These are phyloP conservation scores for Podosphaera xanthii DNA, from an alignment of 2,329 filamentous ascomycete species.

Conservation along the genomic window DNA sequence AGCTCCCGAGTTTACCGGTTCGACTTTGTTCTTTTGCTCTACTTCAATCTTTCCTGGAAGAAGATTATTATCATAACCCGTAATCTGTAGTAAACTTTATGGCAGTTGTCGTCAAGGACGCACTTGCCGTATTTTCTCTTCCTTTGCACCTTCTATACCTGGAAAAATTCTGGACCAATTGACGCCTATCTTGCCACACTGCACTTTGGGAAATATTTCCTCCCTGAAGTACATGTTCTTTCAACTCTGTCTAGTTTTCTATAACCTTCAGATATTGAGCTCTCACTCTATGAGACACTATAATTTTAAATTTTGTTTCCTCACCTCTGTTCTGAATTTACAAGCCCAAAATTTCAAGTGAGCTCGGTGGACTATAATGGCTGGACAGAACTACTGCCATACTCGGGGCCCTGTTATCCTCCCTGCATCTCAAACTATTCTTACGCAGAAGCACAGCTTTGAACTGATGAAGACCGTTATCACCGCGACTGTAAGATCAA, in stretches of 20 bases:
- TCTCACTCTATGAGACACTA: not conserved
- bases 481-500: constrained; percentile 2
- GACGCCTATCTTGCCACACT: not conserved
- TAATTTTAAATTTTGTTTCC: not conserved
- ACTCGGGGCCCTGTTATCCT: not conserved
- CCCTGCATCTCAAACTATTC: constrained; percentile 1
- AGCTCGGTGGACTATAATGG: not conserved
- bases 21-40: too few species aligned
- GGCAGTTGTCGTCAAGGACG: not conserved
- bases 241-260: not conserved
- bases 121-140: not conserved
- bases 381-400: not conserved
- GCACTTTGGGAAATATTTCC: not conserved
- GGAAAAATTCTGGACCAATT: not conserved
- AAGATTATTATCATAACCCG: too few species aligned
- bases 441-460: constrained; percentile 4
- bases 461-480: constrained; percentile 4
- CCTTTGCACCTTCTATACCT: not conserved
- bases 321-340: not conserved
- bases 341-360: not conserved
- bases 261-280: not conserved
- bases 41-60: too few species aligned
- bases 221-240: not conserved
- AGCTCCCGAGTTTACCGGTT: too few species aligned
- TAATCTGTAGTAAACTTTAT: too few species aligned